Conservation (phyloP, 2,329 filamentous ascomycete genomes). For the Mollisiaceae sp. region DNA sequence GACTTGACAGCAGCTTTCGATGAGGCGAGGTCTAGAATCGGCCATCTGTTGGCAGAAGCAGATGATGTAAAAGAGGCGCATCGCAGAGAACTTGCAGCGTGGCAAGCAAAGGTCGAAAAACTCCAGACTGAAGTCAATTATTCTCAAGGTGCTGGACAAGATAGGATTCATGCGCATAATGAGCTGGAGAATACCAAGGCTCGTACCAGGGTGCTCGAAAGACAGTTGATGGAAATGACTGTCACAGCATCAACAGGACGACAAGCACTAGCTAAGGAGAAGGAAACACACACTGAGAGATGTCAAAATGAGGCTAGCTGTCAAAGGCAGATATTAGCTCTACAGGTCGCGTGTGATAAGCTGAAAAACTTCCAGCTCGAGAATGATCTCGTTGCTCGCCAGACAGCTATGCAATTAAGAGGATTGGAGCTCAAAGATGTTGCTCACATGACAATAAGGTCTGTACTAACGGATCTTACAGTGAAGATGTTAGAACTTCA, state of each 20-base stretch:
- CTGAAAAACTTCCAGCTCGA: slow-evolving; percentile 4
- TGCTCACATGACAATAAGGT: slow-evolving; percentile 7
- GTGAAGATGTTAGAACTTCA: slow-evolving; percentile 3
- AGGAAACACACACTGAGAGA: slow-evolving; percentile 12
- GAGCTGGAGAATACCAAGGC: slow-evolving; percentile 8
- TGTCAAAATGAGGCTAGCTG: slow-evolving; percentile 20
- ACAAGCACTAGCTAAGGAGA: slow-evolving; percentile 19
- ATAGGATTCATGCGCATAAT: neutral
- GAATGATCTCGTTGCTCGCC: slow-evolving; percentile 11
- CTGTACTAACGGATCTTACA: slow-evolving; percentile 10
- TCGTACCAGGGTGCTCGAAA: slow-evolving; percentile 1
- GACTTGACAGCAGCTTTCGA: neutral
- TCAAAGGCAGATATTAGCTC: slow-evolving; percentile 15
- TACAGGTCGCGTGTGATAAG: slow-evolving; percentile 10
- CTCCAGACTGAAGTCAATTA: slow-evolving; percentile 17
- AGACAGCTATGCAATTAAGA: slow-evolving; percentile 10
- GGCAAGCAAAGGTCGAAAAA: slow-evolving; percentile 4
- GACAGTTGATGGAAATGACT: slow-evolving; percentile 3
- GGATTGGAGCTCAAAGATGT: slow-evolving; percentile 10
- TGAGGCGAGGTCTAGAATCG: neutral
- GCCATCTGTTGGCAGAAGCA: neutral
- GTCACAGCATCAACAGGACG: slow-evolving; percentile 5
- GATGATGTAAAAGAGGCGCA: neutral
- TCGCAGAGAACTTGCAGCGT: neutral
- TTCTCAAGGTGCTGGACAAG: slow-evolving; percentile 10